Evolutionary conservation across 768 basidiomycete genomes (phyloP).

Genomic region (Boletus huronensis): DNA sequence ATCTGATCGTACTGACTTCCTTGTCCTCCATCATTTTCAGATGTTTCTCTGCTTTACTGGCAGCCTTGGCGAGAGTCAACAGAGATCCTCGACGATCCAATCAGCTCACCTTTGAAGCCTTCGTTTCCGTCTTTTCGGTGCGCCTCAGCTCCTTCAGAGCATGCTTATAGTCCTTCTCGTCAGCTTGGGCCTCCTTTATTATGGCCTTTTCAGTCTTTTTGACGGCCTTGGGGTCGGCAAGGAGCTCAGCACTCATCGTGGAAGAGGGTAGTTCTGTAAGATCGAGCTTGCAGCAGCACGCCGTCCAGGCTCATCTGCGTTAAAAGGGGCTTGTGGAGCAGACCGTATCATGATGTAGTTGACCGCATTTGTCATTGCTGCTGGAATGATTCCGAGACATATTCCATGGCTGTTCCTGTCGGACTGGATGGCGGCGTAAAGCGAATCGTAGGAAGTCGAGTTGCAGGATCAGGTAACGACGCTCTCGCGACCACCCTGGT

Average conservation of each 20-base stretch:
- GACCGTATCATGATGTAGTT: not conserved
- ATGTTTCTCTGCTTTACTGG: conserved; percentile 45
- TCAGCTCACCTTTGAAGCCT: conserved; percentile 47
- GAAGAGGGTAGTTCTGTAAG: not conserved
- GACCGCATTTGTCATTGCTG: conserved; percentile 4
- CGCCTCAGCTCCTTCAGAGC: conserved; percentile 51
- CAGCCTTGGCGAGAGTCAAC: conserved; percentile 30
- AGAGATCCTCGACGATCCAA: not conserved
- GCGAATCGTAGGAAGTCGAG: not conserved
- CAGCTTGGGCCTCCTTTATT: conserved; percentile 48
- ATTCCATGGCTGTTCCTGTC: not conserved
- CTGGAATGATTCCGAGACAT: not conserved
- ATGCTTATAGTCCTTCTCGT: conserved; percentile 48
- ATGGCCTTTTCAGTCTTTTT: conserved; percentile 45
- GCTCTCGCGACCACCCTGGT: conserved; percentile 12
- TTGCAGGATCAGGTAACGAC: conserved; percentile 7
- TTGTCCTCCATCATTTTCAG: conserved; percentile 47
- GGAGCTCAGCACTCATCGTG: conserved; percentile 23
- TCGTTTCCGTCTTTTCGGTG: conserved; percentile 51
- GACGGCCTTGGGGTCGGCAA: conserved; percentile 25
- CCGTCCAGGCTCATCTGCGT: no score
- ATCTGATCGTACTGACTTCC: conserved; percentile 49
- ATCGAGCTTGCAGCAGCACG: not conserved
- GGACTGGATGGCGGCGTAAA: not conserved
- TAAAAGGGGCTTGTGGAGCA: conserved; percentile 10